Evolutionary conservation across 2,329 filamentous ascomycete species (phyloP), one percentile per base, ranked within the genome.

Genomic region (Penicillium sp.): DNA sequence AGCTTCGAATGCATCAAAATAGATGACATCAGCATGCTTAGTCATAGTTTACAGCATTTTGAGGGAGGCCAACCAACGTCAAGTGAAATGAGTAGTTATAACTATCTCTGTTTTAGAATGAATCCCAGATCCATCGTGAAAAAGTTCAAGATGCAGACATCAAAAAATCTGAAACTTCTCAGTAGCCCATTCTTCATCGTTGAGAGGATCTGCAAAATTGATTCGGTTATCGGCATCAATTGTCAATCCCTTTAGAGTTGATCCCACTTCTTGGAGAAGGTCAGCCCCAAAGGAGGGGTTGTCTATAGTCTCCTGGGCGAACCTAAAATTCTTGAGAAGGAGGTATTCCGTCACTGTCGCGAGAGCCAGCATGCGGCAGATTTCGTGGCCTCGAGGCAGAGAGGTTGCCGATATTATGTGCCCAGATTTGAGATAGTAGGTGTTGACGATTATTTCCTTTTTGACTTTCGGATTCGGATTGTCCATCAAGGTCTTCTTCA

Each of bases 21-120:
- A 51, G 41, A 31, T 45, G 41, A 52, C 29, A 46, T 51, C 35
- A 27, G 48, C 48, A 21, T 56, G 54, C 31, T 56, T 49, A 56
- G 44, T 52, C 54, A 56, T 41, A 11, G 3, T 9, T 6, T 24
- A 13, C 9, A 29, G 11, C 8, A 10, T 10, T 3, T 10, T 27
- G 26, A 8, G 27, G 9, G 8, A 29, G 27, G 27, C 27, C 27
- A 11, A 29, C 11, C 3, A 29, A 29, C 26, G 26, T 26, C 26
- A 26, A 8, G 2, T 26, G 26, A 11, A 11, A 4, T 29, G 27
- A 10, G 9, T 29, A 11, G 27, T 10, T 29, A 27, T 11, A 29
- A 29, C 9, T 10, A 29, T 10, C 4, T 10, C 9, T 29, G 9
- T 29, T 29, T 3, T 10, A 29, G 27, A 29, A 29, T 29, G 11